Base-by-base conservation (phyloP, 768 basidiomycete species). In the Termitomyces sp. region DNA sequence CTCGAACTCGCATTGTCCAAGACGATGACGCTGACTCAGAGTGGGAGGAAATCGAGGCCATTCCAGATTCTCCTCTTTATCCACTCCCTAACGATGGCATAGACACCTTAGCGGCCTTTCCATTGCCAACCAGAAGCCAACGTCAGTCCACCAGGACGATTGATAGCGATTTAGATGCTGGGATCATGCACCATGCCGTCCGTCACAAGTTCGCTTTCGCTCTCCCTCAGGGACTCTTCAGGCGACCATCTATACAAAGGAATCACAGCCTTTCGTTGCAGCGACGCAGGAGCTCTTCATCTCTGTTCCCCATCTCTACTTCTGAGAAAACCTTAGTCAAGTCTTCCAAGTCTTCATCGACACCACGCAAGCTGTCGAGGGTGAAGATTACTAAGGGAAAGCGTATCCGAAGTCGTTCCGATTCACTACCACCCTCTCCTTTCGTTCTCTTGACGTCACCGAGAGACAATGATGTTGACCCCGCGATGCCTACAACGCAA, bases 1-100 rank as follows among this genome's bases (percentile, higher is more conserved):
- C 36, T 45, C n/a, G 3, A n/a, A 9, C 39, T 41, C n/a, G 31
- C 28, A 49, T 29, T 13, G n/a, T 56, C 24, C 45, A 22, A 9
- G 57, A 64, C 39, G 59, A 60, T 37, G 57, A 51, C n/a, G 45
- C 39, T 37, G 61, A 63, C 44, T 64, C 60, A 2, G 62, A 62
- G 20, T 67, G 66, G 64, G 64, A 65, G 44, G 61, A 64, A 60
- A 53, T 65, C 24, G 64, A 64, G 36, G 60, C 56, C 3, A 45
- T 34, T 16, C 58, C 62, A 26, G 39, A 58, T 42, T 61, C 61
- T n/a, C 59, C 62, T 5, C 47, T 61, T 9, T 58, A 42, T 55
- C 57, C 55, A 13, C 56, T 67, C 18, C 51, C 59, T 22, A 62
- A 61, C 39, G 47, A 54, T 12, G 64, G 58, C 33, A 58, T 62